Base-by-base conservation (phyloP, 441 rosid genomes). In the Eutrema salsugineum region DNA sequence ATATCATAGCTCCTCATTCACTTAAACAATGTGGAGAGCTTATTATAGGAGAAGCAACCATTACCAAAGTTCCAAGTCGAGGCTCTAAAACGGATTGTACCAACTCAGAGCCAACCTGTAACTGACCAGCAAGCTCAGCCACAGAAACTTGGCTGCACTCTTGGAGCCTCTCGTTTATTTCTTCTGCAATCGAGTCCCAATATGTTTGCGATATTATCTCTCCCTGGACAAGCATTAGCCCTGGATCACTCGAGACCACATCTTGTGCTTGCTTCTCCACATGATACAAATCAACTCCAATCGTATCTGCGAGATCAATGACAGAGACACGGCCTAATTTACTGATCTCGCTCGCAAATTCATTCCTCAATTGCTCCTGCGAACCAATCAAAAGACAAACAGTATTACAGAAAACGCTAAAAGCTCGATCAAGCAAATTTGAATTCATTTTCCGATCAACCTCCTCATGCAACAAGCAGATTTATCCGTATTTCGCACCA, bases 171-270 rank as follows among this genome's bases (percentile, higher is more conserved):
- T 92, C 99, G 16, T 92, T 92, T 60, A 92, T 87, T 73, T 95
- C 99, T 84, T 95, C 99, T 0, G 97, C 97, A 9, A 87, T 83
- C 5, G 83, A 79, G 68, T 92, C 99, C 99, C 98, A 95, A 71
- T 94, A 95, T 15, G 55, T 78, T 66, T 95, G 89, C 15, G 98
- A 95, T 76, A 95, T 88, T 35, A 92, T 86, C 75, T 95, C 99
- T 71, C 97, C 98, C 63, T 95, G 96, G 63, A 87, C 85, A 35
- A 92, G 79, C 87, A 77, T 84, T 33, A 95, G 78, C 67, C 71
- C 81, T 0, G 88, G 85, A 73, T 86, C 83, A 76, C 63, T 85
- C 4, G 78, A 79, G 17, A 91, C 87, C n/a, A 91, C 81, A 10
- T 70, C 81, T 17, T 85, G 91, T 48, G 97, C 93, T 83, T 90